Conservation (phyloP, 495 filamentous ascomycete genomes). For the Venustampulla echinocandica region DNA sequence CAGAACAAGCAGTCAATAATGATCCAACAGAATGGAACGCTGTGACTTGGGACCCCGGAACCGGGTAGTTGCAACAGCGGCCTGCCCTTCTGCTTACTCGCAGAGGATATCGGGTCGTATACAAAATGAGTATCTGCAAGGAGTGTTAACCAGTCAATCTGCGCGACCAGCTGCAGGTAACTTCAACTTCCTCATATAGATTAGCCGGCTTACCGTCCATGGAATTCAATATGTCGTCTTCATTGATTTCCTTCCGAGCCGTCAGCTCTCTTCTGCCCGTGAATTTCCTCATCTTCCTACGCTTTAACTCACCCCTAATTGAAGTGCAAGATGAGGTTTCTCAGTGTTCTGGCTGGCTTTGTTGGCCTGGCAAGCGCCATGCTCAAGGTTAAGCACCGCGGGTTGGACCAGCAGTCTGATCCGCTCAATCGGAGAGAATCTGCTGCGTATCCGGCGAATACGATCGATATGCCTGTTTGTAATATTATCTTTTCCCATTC, state of each 20-base stretch:
- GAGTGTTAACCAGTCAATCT: no score
- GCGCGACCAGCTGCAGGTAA: no score
- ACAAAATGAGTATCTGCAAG: no score
- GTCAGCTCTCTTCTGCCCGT: no score
- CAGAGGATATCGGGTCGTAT: no score
- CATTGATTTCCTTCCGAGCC: not conserved
- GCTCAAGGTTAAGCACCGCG: not conserved
- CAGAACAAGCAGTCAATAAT: no score
- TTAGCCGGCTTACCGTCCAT: not conserved
- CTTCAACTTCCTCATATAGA: not conserved
- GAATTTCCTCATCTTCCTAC: not conserved
- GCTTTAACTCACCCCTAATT: not conserved
- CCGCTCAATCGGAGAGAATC: not conserved
- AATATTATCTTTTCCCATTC: not conserved
- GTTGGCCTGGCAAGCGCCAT: conserved; percentile 1
- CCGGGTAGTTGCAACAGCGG: no score
- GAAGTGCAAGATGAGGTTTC: not conserved
- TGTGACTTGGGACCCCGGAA: no score
- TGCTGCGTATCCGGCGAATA: conserved; percentile 2
- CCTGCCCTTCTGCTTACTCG: no score
- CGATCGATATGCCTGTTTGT: conserved; percentile 10
- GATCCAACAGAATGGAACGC: no score
- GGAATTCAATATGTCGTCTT: not conserved
- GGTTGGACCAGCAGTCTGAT: not conserved
- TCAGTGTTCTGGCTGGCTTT: not conserved